Base-by-base conservation (phyloP, 2,329 filamentous ascomycete species). In the Alternaria sp. region DNA sequence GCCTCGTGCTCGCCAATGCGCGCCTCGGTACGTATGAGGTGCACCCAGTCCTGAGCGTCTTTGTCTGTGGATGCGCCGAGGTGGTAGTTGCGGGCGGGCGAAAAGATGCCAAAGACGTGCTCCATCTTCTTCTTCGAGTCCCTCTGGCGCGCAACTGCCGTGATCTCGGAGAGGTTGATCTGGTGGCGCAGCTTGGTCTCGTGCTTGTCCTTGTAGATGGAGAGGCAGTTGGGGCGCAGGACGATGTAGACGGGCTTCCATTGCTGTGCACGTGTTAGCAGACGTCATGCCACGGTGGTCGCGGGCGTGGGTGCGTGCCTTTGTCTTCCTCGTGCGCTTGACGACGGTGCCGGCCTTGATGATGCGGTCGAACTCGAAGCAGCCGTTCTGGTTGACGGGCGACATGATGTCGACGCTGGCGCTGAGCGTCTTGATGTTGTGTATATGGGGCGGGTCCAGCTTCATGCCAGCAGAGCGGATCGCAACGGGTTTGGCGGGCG, bases 161-260 rank as follows among this genome's bases (percentile, higher is more conserved):
- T 97, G 60, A 98, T 87, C 62, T 99, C 95, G 43, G 92, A 91
- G 39, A 98, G 86, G 73, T 89, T 89, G 72, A 99, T 88, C 75
- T 96, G 94, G 73, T 96, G 90, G 53, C 92, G 91, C 43, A 99
- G 86, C 77, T 94, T 94, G 70, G 91, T 91, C 81, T 97, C 94
- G 70, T 94, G 91, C 70, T 92, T 88, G 75, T 94, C 91, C 79
- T 94, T 96, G 85, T 99, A 99, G 63, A 97, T 89, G 52, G 92
- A 97, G 34, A 99, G 86, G 20, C 92, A 87, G 70, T 95, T 96
- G 0, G 94, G 94, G 63, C 95, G 90, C 46, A 99, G 86, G 41
- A 99, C 95, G 42, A 98, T 84, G 80, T 91, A 95, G 63, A 94
- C 88, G 6, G 90, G 84, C 81, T 96, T 96, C 95, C 95, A 99